Evolutionary conservation across 257 asterid species (phyloP), one percentile per base, ranked within the genome.

Genomic region (Forsythia suspensa): DNA sequence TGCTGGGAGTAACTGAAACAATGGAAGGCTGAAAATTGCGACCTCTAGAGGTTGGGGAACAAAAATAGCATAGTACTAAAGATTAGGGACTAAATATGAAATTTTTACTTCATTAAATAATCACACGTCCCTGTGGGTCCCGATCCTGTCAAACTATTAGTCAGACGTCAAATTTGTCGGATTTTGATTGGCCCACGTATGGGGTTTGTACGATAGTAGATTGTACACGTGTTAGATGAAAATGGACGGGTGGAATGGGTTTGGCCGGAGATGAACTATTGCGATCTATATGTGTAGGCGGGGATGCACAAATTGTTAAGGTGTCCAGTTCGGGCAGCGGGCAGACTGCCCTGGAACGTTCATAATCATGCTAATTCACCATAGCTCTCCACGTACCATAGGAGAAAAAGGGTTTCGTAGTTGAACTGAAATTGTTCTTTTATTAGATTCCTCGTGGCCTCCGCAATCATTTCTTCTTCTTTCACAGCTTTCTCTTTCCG

Each of bases 161-260:
- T 78, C 76, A 71, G 76, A 67, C 72, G 57, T 68, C 51, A 3
- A 21, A 6, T 38, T 59, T 59, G 87, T 66, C 59, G 0, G 0
- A 18, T 2, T 21, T 9, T 36, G 0, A 81, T 80, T 84, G 84
- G 90, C 13, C 81, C 89, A 85, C 89, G 87, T 79, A 18, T 21
- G 29, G 18, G 6, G 37, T 6, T 36, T 24, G 18, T 36, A 6
- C 39, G 43, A 39, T 36, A 4, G 11, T 46, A 2, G 1, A 12
- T 44, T 2, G 67, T 79, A 83, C 88, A 88, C 91, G 91, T 84
- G 91, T 87, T 77, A 29, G 16, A 43, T 72, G 37, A 9, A 7
- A 82, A 44, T 80, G 38, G 92, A 86, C 90, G 83, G 80, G 90
- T 90, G 89, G 84, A 67, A 72, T 37, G 8, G 18, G 2, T 18